Evolutionary conservation across 495 filamentous ascomycete genomes (phyloP), one percentile per base, ranked within the genome.

Genomic region (Entonaema liquescens): DNA sequence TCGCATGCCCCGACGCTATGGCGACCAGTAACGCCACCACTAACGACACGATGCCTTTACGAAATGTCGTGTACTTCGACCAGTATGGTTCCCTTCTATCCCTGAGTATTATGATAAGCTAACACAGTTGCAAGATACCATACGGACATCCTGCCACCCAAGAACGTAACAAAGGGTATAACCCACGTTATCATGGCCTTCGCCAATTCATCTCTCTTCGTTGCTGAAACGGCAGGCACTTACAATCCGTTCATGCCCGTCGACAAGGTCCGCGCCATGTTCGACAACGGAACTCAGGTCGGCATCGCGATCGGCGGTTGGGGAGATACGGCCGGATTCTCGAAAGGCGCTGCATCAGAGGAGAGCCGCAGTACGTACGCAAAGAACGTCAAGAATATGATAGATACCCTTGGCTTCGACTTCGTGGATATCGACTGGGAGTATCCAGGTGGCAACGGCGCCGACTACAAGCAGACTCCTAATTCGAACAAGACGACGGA

Each of bases 381-480:
- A 3, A 78, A 83, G 67, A 89, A 89, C 72, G 79, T 90, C 0
- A 83, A 83, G 0, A 65, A 73, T 0, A 86, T 89, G 80, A 66
- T 88, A 0, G 77, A 86, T 1, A 71, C 75, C 4, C 77, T 79
- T 6, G 84, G 83, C 2, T 85, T 88, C 60, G 89, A 91, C 69
- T 89, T 87, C 54, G 79, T 84, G n/a, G 78, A 81, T 36, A 65
- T 92, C 57, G 89, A 92, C 68, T 92, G 89, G 89, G 88, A 91
- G 73, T 91, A 88, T 61, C 89, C 89, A 7, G 89, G 88, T 52
- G 88, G 88, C 15, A 89, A 90, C 68, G 88, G 88, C 42, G 66
- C 67, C 7, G 73, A 77, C 61, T 89, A 89, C 81, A 89, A 84
- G 62, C 64, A 83, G 65, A 79, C 72, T 21, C 84, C 85, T 11